Evolutionary conservation across 2,329 filamentous ascomycete species (phyloP).

Genomic region (Mycocentrospora acerina): DNA sequence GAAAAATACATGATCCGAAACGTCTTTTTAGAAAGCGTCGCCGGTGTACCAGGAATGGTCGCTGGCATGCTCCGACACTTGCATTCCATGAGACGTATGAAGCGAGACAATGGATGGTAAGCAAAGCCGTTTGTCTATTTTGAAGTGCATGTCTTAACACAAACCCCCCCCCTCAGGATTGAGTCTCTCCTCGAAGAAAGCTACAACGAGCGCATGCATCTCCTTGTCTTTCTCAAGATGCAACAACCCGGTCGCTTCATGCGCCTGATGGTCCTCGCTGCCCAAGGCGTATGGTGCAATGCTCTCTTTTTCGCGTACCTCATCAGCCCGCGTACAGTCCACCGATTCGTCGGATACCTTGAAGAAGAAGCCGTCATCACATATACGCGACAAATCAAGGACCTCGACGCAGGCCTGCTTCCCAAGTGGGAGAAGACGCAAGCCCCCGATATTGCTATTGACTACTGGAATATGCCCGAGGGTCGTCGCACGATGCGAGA

Average conservation of each 20-base stretch:
- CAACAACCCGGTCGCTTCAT: constrained; percentile 84
- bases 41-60: constrained; percentile 95
- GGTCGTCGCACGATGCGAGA: constrained; percentile 80
- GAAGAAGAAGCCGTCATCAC: constrained; percentile 97
- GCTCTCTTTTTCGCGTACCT: constrained; percentile 87
- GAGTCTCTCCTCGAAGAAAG: constrained; percentile 87
- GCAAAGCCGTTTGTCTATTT: not conserved
- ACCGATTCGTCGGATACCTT: constrained; percentile 94
- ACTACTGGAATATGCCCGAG: constrained; percentile 95
- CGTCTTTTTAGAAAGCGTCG: constrained; percentile 91
- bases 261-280: constrained; percentile 83
- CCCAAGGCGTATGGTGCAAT: constrained; percentile 97
- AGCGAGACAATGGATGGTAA: constrained; percentile 86
- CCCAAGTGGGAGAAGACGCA: constrained; percentile 77
- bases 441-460: constrained; percentile 84
- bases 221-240: constrained; percentile 91
- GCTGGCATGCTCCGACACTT: constrained; percentile 92
- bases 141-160: not conserved
- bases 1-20: constrained; percentile 88
- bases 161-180: constrained; percentile 59
- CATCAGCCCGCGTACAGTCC: constrained; percentile 80
- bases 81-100: constrained; percentile 78
- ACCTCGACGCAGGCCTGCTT: constrained; percentile 81
- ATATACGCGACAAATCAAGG: constrained; percentile 84
- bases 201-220: constrained; percentile 92